These are phyloP conservation scores for Cantharellus anzutake DNA, from an alignment of 768 basidiomycete species.

Conservation along the genomic window DNA sequence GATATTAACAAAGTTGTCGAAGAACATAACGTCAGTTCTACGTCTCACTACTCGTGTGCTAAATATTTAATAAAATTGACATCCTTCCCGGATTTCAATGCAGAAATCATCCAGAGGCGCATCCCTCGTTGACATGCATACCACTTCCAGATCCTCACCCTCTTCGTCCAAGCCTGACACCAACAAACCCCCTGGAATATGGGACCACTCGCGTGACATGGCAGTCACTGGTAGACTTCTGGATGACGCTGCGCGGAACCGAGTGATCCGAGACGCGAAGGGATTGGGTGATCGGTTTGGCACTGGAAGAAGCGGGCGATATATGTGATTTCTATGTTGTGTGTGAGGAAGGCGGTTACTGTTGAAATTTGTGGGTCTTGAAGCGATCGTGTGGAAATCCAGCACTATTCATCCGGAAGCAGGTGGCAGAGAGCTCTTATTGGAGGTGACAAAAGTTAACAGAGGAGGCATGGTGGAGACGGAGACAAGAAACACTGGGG, in stretches of 20 bases:
- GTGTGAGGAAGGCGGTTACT: not conserved
- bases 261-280: slow-evolving; percentile 62
- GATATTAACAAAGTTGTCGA: slow-evolving; percentile 56
- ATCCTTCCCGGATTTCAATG: not conserved
- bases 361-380: too few species aligned
- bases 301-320: slow-evolving; percentile 20
- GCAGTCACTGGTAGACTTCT: slow-evolving; percentile 66
- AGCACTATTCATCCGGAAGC: too few species aligned
- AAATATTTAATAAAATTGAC: not conserved
- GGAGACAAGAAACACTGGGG: too few species aligned
- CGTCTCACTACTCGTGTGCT: not conserved
- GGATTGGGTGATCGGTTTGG: slow-evolving; percentile 75
- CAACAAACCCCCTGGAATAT: slow-evolving; percentile 34
- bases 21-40: slow-evolving; percentile 46
- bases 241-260: slow-evolving; percentile 67
- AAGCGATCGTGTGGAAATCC: too few species aligned
- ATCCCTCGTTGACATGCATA: not conserved
- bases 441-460: too few species aligned
- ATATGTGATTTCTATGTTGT: slow-evolving; percentile 2
- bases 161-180: slow-evolving; percentile 6
- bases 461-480: too few species aligned
- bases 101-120: not conserved
- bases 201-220: slow-evolving; percentile 92
- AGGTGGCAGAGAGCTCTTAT: too few species aligned
- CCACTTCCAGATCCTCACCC: not conserved